phyloP scores from a whole-genome alignment of 176 grass and related monocot genomes.

The Carex pumila region DNA sequence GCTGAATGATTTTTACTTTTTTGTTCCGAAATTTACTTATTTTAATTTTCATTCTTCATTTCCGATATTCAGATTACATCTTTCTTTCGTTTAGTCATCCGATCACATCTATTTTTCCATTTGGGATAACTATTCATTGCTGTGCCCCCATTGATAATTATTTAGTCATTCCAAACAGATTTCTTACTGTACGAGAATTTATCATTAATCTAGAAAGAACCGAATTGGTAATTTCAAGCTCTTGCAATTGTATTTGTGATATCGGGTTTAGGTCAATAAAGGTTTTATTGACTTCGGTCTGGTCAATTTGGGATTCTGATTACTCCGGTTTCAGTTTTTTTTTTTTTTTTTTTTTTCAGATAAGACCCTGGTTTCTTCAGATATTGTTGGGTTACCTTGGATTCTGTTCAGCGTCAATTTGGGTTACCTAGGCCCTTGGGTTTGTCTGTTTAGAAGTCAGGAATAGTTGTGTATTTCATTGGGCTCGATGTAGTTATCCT shows the following conservation, averaged over 20 bases:
- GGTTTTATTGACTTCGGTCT: background rate
- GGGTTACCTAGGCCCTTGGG: background rate
- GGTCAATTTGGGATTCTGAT: background rate
- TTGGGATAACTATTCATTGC: background rate
- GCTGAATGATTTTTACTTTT: too few relatives aligned
- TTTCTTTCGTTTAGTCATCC: background rate
- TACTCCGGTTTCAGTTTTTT: background rate
- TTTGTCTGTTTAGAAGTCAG: background rate
- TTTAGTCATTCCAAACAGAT: background rate
- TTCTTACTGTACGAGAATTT: background rate
- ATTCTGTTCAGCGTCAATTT: background rate
- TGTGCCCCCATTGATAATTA: background rate
- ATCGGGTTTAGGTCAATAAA: background rate
- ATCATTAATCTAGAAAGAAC: background rate
- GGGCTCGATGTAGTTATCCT: background rate
- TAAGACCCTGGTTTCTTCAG: background rate
- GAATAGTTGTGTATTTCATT: background rate
- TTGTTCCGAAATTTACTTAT: background rate
- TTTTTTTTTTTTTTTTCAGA: background rate
- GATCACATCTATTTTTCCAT: background rate
- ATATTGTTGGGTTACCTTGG: background rate
- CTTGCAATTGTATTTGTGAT: background rate
- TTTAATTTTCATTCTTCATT: background rate
- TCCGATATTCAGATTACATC: background rate
- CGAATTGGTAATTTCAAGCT: background rate